Percentiles rank a stretch among this genome's conserved stretches.
phyloP scores from a whole-genome alignment of 805 yeast species.

The Nakazawaea holstii region DNA sequence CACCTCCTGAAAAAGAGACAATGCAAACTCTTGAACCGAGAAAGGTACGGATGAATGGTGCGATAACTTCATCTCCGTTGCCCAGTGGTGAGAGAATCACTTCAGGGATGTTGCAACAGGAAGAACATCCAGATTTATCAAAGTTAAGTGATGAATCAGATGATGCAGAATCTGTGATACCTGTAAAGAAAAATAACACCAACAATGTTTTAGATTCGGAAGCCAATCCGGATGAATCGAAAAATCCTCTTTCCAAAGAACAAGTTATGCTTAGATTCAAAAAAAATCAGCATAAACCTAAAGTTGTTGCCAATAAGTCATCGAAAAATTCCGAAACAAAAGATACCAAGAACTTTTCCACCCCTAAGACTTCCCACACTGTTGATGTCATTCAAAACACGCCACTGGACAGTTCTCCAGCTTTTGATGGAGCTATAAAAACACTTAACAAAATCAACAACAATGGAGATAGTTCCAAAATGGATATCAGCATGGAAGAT shows the following conservation, averaged over 20 bases:
- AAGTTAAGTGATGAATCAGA: conserved; percentile 13
- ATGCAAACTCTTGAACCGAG: conserved; percentile 15
- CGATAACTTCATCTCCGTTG: conserved; percentile 24
- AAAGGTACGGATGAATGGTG: conserved; percentile 11
- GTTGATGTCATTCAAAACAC: neutral
- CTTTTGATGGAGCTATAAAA: neutral
- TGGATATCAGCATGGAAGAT: neutral
- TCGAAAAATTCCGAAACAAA: conserved; percentile 22
- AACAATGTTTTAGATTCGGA: neutral
- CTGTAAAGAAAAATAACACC: neutral
- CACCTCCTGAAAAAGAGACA: conserved; percentile 20
- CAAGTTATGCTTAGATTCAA: conserved; percentile 15
- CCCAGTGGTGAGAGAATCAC: conserved; percentile 30
- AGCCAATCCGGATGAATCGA: neutral
- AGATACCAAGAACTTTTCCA: neutral
- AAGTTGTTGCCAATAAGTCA: too few species aligned
- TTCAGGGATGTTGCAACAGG: conserved; percentile 28
- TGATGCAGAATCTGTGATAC: neutral
- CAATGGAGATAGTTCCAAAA: neutral
- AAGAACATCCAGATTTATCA: conserved; percentile 28
- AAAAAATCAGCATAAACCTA: conserved; percentile 4
- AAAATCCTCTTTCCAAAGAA: conserved; percentile 11
- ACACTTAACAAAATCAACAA: neutral
- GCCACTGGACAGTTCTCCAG: conserved; percentile 1
- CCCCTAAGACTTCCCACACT: neutral